phyloP scores from a whole-genome alignment of 352 stramenopile genomes.

The Phytophthora uliginosa region DNA sequence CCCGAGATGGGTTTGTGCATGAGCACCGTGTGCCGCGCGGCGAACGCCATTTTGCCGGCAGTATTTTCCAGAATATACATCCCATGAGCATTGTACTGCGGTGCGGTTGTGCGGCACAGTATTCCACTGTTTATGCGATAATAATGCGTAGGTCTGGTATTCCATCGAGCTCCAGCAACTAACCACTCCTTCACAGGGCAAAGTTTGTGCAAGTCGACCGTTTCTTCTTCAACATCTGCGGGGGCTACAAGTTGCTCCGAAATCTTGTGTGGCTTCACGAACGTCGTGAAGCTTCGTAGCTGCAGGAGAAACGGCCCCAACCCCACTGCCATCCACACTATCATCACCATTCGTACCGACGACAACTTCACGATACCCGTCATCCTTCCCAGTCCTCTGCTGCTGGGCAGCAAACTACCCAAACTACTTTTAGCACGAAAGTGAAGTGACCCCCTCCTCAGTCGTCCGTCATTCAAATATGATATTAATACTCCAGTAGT shows the following conservation, averaged over 20 bases:
- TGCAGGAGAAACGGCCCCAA: conserved; percentile 34
- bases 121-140: conserved; percentile 9
- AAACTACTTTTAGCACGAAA: not conserved
- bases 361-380: not conserved
- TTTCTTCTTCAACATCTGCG: not conserved
- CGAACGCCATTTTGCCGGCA: too few species aligned
- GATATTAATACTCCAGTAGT: too few species aligned
- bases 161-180: conserved; percentile 28
- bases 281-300: conserved; percentile 30
- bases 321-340: conserved; percentile 27
- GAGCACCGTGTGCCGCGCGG: too few species aligned
- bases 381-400: not conserved
- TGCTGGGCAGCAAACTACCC: not conserved
- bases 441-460: too few species aligned
- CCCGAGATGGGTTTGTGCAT: too few species aligned
- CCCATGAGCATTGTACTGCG: conserved; percentile 27
- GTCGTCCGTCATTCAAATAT: too few species aligned
- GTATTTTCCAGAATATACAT: conserved; percentile 16
- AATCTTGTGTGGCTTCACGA: conserved; percentile 37
- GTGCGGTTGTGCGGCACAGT: conserved; percentile 20
- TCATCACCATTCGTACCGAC: conserved; percentile 12
- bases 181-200: conserved; percentile 21
- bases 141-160: conserved; percentile 20
- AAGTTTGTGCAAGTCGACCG: conserved; percentile 3
- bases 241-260: conserved; percentile 20